Evolutionary conservation across 1,139 yeast genomes (phyloP), one percentile per base, ranked within the genome.

Genomic region (Nakaseomyces bracarensis): DNA sequence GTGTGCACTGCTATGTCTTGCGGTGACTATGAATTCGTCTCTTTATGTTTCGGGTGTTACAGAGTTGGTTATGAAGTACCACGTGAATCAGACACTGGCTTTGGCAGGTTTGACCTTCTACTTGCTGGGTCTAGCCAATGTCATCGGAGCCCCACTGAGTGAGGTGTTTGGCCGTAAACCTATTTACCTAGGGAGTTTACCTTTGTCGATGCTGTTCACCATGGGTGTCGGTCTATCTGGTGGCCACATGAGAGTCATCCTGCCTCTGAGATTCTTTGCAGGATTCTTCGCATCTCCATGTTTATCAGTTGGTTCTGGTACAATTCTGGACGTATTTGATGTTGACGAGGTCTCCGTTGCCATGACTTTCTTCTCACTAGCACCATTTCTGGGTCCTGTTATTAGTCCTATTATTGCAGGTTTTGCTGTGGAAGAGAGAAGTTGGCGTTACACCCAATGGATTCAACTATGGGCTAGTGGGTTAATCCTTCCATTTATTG

Each of bases 251-350:
- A 64, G 74, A 42, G 68, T 74, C 21, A 68, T 83, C 31, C 66
- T 84, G 39, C 81, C 85, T 2, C 65, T 84, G 41, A 70, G 96
- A 51, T 83, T 86, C 59, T 75, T 87, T 51, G 74, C 87, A 29
- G 96, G 96, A 3, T 69, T 82, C 25, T 70, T 82, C 45, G 84
- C 93, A 0, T 77, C 91, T 3, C 96, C 96, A 4, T 87, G 94
- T 0, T 69, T 87, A 57, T 79, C 94, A 3, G 77, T 84, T 51
- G 95, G 91, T 10, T 93, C 89, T 45, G 96, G 95, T 46, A 77
- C 94, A 3, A 74, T 86, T 47, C 72, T 82, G 45, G 96, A 87
- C 63, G 64, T 81, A 34, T 81, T 85, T 80, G 72, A 70, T 34
- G 75, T 77, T n/a, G 72, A 70, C 36, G 77, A 77, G 55, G 65